These are phyloP conservation scores for Pichia thaimueangensis DNA, from an alignment of 805 yeast species.

Conservation along the genomic window DNA sequence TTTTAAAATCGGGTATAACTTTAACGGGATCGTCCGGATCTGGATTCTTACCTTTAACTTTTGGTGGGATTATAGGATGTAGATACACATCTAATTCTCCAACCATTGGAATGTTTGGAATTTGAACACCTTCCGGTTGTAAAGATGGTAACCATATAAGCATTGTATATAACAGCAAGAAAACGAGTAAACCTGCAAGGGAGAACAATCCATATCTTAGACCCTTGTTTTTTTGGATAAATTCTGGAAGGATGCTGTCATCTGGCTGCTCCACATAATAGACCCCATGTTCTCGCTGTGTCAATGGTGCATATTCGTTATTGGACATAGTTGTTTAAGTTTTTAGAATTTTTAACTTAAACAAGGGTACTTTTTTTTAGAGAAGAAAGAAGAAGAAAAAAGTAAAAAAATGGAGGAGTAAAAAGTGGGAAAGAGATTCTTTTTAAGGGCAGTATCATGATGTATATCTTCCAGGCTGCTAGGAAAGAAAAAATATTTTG, in stretches of 20 bases:
- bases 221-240: slow-evolving; percentile 7
- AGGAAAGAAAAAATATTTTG: too few species aligned
- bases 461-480: too few species aligned
- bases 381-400: too few species aligned
- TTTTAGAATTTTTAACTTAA: too few species aligned
- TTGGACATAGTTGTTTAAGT: too few species aligned
- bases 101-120: slow-evolving; percentile 24
- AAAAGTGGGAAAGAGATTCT: too few species aligned
- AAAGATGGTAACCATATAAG: slow-evolving; percentile 27
- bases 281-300: slow-evolving; percentile 1
- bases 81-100: slow-evolving; percentile 19
- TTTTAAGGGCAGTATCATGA: too few species aligned
- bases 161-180: slow-evolving; percentile 24
- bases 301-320: slow-evolving; percentile 14
- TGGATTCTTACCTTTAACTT: slow-evolving; percentile 3
- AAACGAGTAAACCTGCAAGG: slow-evolving; percentile 4
- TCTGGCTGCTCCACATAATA: slow-evolving; percentile 16
- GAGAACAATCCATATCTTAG: slow-evolving; percentile 11
- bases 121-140: slow-evolving; percentile 28
- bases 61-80: slow-evolving; percentile 25
- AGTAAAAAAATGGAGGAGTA: too few species aligned
- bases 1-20: slow-evolving; percentile 21
- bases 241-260: slow-evolving; percentile 12
- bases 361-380: too few species aligned
- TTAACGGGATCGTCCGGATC: slow-evolving; percentile 25